Base-by-base conservation (phyloP, 352 stramenopile species). In the Elongisporangium anandrum region DNA sequence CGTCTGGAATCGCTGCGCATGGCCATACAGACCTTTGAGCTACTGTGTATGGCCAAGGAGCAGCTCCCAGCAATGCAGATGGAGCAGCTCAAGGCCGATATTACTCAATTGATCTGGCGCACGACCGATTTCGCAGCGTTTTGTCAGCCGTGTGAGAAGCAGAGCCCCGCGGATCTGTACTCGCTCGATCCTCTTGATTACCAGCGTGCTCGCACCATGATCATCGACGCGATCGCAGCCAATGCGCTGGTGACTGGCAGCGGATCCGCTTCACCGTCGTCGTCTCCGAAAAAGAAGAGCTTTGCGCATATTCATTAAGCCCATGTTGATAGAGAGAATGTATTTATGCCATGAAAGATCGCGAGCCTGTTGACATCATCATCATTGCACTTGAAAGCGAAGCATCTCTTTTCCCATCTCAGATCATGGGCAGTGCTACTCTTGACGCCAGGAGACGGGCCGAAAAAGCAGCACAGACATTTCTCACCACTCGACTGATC, bases 141-240 rank as follows among this genome's bases (percentile, higher is more conserved):
- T 60, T 65, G 56, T 17, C 56, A 54, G 29, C 29, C 29, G 24
- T 64, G 57, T 52, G 50, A 66, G 12, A 61, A 77, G 48, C 55
- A 49, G 4, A 54, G 20, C 4, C 51, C 64, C 4, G 73, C 78
- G 41, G 77, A 91, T 38, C 58, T 93, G 17, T 91, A 90, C 60
- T 91, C 83, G 4, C 70, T 93, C 9, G 81, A 91, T 54, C 77
- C 79, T 1, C 48, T 70, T 1, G 83, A 93, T 56, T 93, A 89
- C 45, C 69, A 90, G 53, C 69, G 74, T 1, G 81, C 83, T 5
- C 72, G 76, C 23, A 73, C 69, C 1, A 70, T 91, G 8, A 63
- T 91, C 24, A 72, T 93, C 21, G 81, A 93, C 22, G 77, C 83
- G 29, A 48, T 91, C 0, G 79, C 75, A 50, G 54, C 72, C 0